Percentiles rank a stretch among this genome's conserved stretches.
Conservation (phyloP, 2,329 filamentous ascomycete genomes). For the Colletotrichum costaricense region DNA sequence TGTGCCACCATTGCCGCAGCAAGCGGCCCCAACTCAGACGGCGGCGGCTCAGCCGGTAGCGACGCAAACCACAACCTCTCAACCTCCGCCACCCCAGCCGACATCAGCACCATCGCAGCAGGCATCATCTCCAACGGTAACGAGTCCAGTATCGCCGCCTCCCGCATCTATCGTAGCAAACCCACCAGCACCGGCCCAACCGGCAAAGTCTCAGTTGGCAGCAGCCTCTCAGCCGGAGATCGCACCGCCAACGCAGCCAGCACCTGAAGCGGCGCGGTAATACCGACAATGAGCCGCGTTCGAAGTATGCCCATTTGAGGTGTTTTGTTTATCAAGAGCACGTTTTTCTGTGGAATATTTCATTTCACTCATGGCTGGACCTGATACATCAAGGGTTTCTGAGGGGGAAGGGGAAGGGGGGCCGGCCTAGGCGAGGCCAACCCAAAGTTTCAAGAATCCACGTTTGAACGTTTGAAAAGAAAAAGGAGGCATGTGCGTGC, state of each 20-base stretch:
- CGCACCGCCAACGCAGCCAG: not conserved
- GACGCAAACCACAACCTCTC: not conserved
- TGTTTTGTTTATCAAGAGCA: not conserved
- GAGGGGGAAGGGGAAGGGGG: not conserved
- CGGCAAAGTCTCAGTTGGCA: not conserved
- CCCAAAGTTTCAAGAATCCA: constrained; percentile 1
- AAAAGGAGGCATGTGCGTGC: constrained; percentile 16
- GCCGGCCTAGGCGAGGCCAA: not conserved
- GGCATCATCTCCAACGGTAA: not conserved
- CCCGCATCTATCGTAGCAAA: not conserved
- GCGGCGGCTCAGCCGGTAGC: not conserved
- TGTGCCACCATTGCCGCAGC: constrained; percentile 1
- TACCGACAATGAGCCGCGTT: constrained; percentile 2
- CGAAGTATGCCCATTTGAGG: not conserved
- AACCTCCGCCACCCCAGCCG: not conserved
- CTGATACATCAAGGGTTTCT: constrained; percentile 1
- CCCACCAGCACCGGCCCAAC: not conserved
- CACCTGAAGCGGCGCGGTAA: constrained; percentile 17
- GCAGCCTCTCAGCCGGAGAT: constrained; percentile 7
- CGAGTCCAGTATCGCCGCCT: not conserved
- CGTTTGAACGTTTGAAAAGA: constrained; percentile 10
- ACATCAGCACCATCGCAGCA: not conserved
- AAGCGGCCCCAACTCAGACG: not conserved
- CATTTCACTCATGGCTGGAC: constrained; percentile 6
- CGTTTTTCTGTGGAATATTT: not conserved